A percentile compares a stretch with the other conserved stretches of the same genome.
Evolutionary conservation across 2,329 filamentous ascomycete genomes (phyloP).

Genomic region (Alternaria arborescens): DNA sequence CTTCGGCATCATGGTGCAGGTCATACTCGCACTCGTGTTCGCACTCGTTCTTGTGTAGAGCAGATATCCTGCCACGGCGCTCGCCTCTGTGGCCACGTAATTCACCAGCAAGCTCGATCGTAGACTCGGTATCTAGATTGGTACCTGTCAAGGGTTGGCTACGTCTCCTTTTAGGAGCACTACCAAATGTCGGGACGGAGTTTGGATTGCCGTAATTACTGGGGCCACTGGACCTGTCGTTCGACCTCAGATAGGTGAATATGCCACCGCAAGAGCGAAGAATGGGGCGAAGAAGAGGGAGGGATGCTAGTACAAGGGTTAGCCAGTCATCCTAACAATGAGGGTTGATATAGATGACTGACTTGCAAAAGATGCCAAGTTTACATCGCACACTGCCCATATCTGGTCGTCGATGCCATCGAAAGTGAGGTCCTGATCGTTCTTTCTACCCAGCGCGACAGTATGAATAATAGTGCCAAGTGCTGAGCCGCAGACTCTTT

Average conservation of each 20-base stretch:
- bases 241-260: constrained; percentile 18
- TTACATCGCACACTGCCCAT: constrained; percentile 38
- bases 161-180: constrained; percentile 9
- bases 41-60: background rate
- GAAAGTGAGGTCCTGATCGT: constrained; percentile 29
- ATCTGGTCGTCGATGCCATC: constrained; percentile 33
- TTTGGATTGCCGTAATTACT: constrained; percentile 11
- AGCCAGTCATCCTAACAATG: background rate
- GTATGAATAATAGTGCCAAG: constrained; percentile 31
- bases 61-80: background rate
- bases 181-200: constrained; percentile 22
- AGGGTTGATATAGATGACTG: background rate
- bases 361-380: constrained; percentile 33
- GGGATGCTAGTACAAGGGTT: constrained; percentile 19
- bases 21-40: background rate
- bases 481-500: constrained; percentile 29
- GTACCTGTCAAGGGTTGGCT: background rate
- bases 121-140: constrained; percentile 18
- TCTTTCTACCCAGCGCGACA: constrained; percentile 20
- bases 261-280: constrained; percentile 26
- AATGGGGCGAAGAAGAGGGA: constrained; percentile 30
- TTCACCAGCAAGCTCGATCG: constrained; percentile 23
- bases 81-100: background rate
- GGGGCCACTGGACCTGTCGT: background rate
- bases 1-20: background rate